Base-by-base conservation (phyloP, 1,139 yeast genomes). In the Geotrichum histeridarum region DNA sequence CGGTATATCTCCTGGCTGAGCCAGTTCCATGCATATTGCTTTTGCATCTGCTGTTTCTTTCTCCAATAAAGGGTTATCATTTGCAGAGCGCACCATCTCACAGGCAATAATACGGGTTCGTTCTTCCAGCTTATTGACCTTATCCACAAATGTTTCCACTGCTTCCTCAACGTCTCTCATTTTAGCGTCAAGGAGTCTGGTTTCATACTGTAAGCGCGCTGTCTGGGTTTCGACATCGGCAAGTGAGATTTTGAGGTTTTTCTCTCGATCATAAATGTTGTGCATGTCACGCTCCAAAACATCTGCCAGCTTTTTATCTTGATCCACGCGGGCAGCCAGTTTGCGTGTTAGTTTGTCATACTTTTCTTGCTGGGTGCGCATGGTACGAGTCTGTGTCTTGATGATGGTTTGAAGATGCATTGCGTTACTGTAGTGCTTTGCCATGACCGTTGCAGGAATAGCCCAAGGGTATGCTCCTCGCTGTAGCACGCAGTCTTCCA, bases 91-190 rank as follows among this genome's bases (percentile, higher is more conserved):
- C 11, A 45, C 42, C 49, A 45, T 45, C 15, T 45, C 49, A 22
- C 15, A 35, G 11, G 32, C 49, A 35, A 45, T 18, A 8, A 36
- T 50, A n/a, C 46, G 39, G 35, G 61, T 53, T 2, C 68, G 63
- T 18, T 64, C 59, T 56, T 74, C 75, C 54, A 76, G 60, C 1
- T 67, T 61, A n/a, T 69, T 62, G 65, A 78, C 65, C 65, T 77
- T 70, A 60, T 70, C 51, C 64, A 76, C 71, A 75, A 79, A 78
- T 31, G 75, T 69, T 53, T 80, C 77, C 58, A 86, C 77, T 55
- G 84, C 80, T 42, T 86, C 89, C 61, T 88, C 95, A 30, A 90
- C 83, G 65, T 93, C 98, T 54, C 83, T 80, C 54, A 91, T 79
- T 62, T 93, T 81, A 54, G 84, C 82, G 42, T 78, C 78, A 22